Evolutionary conservation across 495 filamentous ascomycete species (phyloP).

Genomic region (Lasiosphaeria miniovina): DNA sequence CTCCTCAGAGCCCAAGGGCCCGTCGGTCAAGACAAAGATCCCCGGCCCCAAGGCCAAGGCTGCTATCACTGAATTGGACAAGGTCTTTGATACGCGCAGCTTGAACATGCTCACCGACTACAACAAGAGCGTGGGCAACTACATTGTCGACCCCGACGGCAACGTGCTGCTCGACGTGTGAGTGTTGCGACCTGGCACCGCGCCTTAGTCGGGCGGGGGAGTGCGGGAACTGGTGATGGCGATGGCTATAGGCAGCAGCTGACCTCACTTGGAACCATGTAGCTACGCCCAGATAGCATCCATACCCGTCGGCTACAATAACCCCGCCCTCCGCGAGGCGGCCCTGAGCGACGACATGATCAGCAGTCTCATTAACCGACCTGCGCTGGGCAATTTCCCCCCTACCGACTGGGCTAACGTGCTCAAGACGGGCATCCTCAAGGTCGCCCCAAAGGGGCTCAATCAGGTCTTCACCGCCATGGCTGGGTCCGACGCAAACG

Average conservation of each 20-base stretch:
- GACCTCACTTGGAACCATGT: conserved; percentile 5
- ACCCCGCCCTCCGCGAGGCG: conserved; percentile 70
- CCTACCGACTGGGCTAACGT: conserved; percentile 83
- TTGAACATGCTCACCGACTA: conserved; percentile 93
- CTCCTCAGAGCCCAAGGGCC: conserved; percentile 69
- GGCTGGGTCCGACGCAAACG: conserved; percentile 95
- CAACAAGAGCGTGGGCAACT: conserved; percentile 66
- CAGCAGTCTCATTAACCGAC: conserved; percentile 83
- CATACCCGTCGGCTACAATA: conserved; percentile 97
- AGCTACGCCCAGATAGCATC: conserved; percentile 95
- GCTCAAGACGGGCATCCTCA: conserved; percentile 82
- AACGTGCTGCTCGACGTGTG: conserved; percentile 78
- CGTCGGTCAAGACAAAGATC: conserved; percentile 71
- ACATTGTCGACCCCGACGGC: conserved; percentile 86
- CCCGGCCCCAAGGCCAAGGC: conserved; percentile 79
- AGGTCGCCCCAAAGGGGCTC: conserved; percentile 84
- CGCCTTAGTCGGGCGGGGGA: no score
- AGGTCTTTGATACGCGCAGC: conserved; percentile 90
- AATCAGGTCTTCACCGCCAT: conserved; percentile 96
- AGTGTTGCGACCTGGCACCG: conserved; percentile 29
- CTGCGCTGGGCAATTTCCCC: conserved; percentile 95
- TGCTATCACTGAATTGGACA: conserved; percentile 58
- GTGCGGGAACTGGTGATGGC: no score
- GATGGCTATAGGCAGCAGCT: no score
- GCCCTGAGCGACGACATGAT: conserved; percentile 77